Evolutionary conservation across 768 basidiomycete species (phyloP).

Genomic region (Lactarius evosmus): DNA sequence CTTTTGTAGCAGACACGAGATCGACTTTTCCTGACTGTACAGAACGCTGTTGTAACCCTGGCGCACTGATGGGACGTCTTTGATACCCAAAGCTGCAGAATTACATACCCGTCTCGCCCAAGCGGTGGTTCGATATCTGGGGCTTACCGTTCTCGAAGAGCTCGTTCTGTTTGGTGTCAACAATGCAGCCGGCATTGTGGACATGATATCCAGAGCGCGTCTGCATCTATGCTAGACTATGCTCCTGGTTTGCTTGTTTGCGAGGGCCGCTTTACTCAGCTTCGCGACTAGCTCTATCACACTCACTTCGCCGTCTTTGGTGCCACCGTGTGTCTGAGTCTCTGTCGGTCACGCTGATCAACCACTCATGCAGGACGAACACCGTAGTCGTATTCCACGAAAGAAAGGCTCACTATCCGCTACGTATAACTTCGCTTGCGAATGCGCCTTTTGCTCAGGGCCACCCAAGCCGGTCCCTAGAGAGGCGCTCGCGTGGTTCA

Average conservation of each 20-base stretch:
- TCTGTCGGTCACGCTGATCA: conserved; percentile 71
- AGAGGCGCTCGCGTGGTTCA: conserved; percentile 65
- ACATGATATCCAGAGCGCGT: conserved; percentile 67
- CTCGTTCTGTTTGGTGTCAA: conserved; percentile 54
- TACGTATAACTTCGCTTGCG: conserved; percentile 78
- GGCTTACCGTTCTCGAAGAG: conserved; percentile 54
- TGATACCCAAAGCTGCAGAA: conserved; percentile 49
- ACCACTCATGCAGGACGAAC: conserved; percentile 88
- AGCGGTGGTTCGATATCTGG: conserved; percentile 68
- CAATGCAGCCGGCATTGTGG: conserved; percentile 61
- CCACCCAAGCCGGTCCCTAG: conserved; percentile 54
- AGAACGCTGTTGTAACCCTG: neutral
- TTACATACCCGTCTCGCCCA: conserved; percentile 70
- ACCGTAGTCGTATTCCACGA: conserved; percentile 71
- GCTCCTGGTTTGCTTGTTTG: neutral
- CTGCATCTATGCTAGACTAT: neutral
- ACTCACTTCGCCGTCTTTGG: conserved; percentile 70
- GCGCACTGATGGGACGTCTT: conserved; percentile 52
- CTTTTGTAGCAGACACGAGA: too few species aligned
- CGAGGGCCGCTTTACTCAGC: conserved; percentile 40
- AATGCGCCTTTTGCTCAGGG: conserved; percentile 55
- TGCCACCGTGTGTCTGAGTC: conserved; percentile 78
- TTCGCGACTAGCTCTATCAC: conserved; percentile 92
- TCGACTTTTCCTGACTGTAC: conserved; percentile 39
- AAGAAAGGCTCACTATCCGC: conserved; percentile 53